Conservation (phyloP, 2,329 filamentous ascomycete species). For the Capronia epimyces region DNA sequence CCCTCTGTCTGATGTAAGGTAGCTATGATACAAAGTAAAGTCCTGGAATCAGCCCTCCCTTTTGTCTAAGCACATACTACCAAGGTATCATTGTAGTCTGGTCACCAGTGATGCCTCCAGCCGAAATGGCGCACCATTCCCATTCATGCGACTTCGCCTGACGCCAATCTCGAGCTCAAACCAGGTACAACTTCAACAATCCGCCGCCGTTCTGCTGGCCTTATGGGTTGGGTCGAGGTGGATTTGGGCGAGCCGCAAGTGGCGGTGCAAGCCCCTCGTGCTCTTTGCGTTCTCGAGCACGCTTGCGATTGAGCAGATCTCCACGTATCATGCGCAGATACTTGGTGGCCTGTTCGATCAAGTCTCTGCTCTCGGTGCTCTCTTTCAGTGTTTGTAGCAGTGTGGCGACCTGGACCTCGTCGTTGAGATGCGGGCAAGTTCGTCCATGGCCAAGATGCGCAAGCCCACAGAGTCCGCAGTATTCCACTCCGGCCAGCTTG, state of each 20-base stretch:
- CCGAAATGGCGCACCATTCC: too few relatives aligned
- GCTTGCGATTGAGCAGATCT: slow-evolving; percentile 48
- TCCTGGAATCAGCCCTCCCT: too few relatives aligned
- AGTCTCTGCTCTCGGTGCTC: slow-evolving; percentile 51
- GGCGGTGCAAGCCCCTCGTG: slow-evolving; percentile 7
- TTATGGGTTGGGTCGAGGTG: too few relatives aligned
- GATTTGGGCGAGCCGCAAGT: not conserved
- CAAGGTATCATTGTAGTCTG: not conserved
- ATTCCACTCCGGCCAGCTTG: slow-evolving; percentile 54
- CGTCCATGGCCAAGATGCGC: slow-evolving; percentile 54
- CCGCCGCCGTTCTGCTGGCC: too few relatives aligned
- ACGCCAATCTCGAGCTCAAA: not conserved
- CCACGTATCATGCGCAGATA: slow-evolving; percentile 56
- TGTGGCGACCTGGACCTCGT: slow-evolving; percentile 57
- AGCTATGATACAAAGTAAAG: too few relatives aligned
- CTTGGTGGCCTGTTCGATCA: slow-evolving; percentile 51
- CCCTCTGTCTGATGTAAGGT: too few relatives aligned
- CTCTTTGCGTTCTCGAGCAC: slow-evolving; percentile 28
- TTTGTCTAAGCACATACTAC: not conserved
- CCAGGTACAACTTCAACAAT: not conserved
- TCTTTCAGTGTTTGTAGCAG: slow-evolving; percentile 60
- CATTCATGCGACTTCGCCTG: not conserved
- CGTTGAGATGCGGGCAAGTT: slow-evolving; percentile 58
- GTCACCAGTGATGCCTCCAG: not conserved
- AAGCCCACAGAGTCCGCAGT: slow-evolving; percentile 60